Evolutionary conservation across 805 yeast species (phyloP).

Genomic region (Yarrowia sp.): DNA sequence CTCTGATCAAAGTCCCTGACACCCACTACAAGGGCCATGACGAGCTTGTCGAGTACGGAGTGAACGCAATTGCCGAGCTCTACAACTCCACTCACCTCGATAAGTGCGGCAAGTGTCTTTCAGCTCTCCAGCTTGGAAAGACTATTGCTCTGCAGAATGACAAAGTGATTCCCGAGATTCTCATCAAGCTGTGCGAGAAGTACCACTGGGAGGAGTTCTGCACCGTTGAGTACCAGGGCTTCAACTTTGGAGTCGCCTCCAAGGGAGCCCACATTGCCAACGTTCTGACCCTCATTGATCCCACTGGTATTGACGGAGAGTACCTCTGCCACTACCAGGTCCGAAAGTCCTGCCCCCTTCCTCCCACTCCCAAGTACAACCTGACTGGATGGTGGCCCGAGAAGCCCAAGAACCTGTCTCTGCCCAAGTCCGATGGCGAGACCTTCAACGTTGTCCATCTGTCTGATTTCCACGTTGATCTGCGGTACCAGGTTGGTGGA

Average conservation of each 20-base stretch:
- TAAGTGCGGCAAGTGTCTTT: slow-evolving; percentile 8
- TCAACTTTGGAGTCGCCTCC: slow-evolving; percentile 17
- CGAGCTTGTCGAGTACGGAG: slow-evolving; percentile 10
- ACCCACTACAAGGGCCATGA: background rate
- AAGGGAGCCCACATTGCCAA: slow-evolving; percentile 45
- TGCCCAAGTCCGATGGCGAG: slow-evolving; percentile 41
- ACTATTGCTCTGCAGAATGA: slow-evolving; percentile 18
- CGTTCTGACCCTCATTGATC: slow-evolving; percentile 51
- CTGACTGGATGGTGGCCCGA: slow-evolving; percentile 33
- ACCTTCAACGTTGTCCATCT: slow-evolving; percentile 62
- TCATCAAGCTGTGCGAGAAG: slow-evolving; percentile 8
- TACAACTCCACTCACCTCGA: slow-evolving; percentile 16
- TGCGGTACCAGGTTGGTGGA: slow-evolving; percentile 48
- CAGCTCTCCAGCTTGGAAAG: slow-evolving; percentile 5
- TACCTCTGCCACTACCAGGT: slow-evolving; percentile 50
- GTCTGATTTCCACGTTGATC: slow-evolving; percentile 65
- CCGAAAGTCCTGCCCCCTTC: slow-evolving; percentile 2
- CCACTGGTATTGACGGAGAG: slow-evolving; percentile 54
- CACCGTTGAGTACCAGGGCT: slow-evolving; percentile 7
- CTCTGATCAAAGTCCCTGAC: slow-evolving; percentile 10
- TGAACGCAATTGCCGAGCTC: slow-evolving; percentile 8
- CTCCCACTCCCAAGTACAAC: slow-evolving; percentile 15
- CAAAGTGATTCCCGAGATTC: slow-evolving; percentile 16
- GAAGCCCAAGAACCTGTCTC: slow-evolving; percentile 50
- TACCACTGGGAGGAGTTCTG: slow-evolving; percentile 21